Conservation (phyloP, 192 early-diverging fungal genomes). For the Coemansia sp. region DNA sequence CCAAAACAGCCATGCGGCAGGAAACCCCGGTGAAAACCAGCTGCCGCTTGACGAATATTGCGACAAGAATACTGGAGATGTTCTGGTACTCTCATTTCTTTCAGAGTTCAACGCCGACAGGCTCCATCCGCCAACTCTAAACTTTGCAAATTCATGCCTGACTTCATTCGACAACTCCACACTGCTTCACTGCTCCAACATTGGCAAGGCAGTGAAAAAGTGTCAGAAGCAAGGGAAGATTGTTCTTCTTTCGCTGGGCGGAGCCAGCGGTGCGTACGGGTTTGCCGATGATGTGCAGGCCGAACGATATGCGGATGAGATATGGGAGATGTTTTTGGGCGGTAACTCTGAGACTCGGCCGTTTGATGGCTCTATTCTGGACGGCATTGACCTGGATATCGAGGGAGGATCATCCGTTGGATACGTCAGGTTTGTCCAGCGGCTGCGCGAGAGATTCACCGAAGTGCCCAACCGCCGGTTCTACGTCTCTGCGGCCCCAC, state of each 20-base stretch:
- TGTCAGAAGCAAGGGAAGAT: slow-evolving; percentile 76
- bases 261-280: slow-evolving; percentile 62
- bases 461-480: slow-evolving; percentile 49
- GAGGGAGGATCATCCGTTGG: slow-evolving; percentile 62
- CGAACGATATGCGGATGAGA: slow-evolving; percentile 60
- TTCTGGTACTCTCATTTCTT: slow-evolving; percentile 62
- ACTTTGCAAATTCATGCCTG: slow-evolving; percentile 68
- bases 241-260: slow-evolving; percentile 71
- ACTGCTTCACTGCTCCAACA: slow-evolving; percentile 65
- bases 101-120: slow-evolving; percentile 63
- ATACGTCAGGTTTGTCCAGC: slow-evolving; percentile 59
- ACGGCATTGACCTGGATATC: slow-evolving; percentile 73
- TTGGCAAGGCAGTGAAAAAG: slow-evolving; percentile 63
- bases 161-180: slow-evolving; percentile 58
- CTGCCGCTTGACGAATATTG: slow-evolving; percentile 62
- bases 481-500: slow-evolving; percentile 68
- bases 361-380: slow-evolving; percentile 65
- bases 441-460: slow-evolving; percentile 56
- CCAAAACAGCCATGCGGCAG: slow-evolving; percentile 56
- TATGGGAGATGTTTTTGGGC: slow-evolving; percentile 77
- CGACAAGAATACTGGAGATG: slow-evolving; percentile 51
- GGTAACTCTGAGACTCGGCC: slow-evolving; percentile 62
- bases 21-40: slow-evolving; percentile 45
- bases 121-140: slow-evolving; percentile 59
- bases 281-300: slow-evolving; percentile 59